A percentile compares a stretch with the other conserved stretches of the same genome.
Conservation (phyloP, 2,329 filamentous ascomycete species). For the Cladophialophora chaetospira region DNA sequence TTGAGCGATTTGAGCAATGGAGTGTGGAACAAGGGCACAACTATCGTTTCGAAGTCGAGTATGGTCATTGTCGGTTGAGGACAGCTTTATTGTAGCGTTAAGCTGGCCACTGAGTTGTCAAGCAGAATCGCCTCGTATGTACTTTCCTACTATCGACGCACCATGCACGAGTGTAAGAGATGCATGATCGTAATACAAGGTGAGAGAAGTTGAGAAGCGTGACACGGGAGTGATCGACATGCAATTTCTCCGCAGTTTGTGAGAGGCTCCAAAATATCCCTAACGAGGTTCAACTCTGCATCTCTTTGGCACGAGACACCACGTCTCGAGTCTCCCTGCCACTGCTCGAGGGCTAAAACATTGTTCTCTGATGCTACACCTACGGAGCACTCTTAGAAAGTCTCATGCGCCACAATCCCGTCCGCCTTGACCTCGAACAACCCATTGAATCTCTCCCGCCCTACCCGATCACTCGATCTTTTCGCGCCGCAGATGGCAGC, state of each 20-base stretch:
- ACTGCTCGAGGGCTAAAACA: neutral
- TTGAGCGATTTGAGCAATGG: neutral
- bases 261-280: neutral
- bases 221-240: neutral
- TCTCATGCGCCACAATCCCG: neutral
- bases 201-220: neutral
- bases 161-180: no score
- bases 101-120: no score
- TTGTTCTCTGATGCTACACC: neutral
- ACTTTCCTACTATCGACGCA: no score
- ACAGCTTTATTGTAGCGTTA: no score
- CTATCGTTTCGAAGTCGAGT: neutral
- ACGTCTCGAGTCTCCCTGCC: neutral
- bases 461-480: neutral
- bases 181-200: neutral
- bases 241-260: constrained; percentile 9
- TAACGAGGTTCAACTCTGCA: neutral
- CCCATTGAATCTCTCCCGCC: constrained; percentile 1
- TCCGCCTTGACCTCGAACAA: neutral
- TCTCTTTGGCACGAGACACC: constrained; percentile 8
- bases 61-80: no score
- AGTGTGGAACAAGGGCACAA: neutral
- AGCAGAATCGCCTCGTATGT: no score
- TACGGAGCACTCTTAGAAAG: neutral
- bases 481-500: constrained; percentile 16